These are phyloP conservation scores for Fomitopsis pinicola DNA, from an alignment of 1,284 basidiomycete genomes.

Conservation along the genomic window DNA sequence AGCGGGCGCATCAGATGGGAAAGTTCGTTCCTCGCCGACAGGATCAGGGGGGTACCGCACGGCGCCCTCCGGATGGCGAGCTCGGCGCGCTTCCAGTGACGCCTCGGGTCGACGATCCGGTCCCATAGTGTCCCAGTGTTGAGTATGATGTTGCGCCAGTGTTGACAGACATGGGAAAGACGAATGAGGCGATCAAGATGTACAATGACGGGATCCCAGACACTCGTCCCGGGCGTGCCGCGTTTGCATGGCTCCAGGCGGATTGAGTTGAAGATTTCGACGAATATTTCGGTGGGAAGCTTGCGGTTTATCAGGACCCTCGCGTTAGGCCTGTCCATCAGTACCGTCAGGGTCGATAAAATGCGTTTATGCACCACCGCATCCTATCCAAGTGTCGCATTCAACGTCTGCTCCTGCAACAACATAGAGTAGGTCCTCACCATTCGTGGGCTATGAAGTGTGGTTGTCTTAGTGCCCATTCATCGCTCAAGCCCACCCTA, in stretches of 20 bases:
- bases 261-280: background rate
- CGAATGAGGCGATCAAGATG: background rate
- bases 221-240: background rate
- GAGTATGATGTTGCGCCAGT: background rate
- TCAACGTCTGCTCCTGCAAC: background rate
- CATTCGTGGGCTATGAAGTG: background rate
- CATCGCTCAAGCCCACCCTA: background rate
- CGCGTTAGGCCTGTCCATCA: background rate
- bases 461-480: no score
- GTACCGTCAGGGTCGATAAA: background rate
- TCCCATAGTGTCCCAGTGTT: background rate
- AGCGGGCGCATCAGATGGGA: background rate
- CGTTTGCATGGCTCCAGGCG: background rate
- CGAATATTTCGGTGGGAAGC: background rate
- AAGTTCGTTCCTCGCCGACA: background rate
- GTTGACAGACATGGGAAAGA: background rate
- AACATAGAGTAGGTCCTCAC: background rate
- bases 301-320: background rate
- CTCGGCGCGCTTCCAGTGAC: no score
- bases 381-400: background rate
- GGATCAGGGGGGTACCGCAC: no score
- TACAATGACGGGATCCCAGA: background rate
- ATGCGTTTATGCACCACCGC: background rate
- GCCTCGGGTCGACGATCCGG: background rate
- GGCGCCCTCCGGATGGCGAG: background rate